Percentiles rank a stretch among this genome's conserved stretches.
Evolutionary conservation across 257 asterid species (phyloP).

Genomic region (Avicennia marina): DNA sequence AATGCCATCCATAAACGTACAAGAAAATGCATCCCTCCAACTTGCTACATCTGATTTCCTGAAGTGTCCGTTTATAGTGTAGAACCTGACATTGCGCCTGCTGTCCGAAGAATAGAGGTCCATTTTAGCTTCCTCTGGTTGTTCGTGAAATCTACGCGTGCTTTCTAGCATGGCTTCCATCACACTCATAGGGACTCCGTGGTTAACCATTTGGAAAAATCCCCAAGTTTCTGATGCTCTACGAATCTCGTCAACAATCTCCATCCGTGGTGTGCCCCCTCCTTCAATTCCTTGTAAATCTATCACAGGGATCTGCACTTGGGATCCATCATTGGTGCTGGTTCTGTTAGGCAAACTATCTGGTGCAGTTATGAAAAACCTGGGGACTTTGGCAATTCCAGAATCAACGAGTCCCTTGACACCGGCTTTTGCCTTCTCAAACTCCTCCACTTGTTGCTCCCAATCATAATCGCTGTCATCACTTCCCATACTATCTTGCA

Average conservation of each 20-base stretch:
- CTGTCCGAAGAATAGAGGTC: slow-evolving; percentile 48
- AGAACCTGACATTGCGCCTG: slow-evolving; percentile 36
- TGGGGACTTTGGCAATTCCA: slow-evolving; percentile 43
- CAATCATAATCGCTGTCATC: slow-evolving; percentile 34
- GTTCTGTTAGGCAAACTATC: slow-evolving; percentile 7
- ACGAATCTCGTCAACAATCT: slow-evolving; percentile 42
- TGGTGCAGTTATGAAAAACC: slow-evolving; percentile 41
- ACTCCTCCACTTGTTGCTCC: slow-evolving; percentile 47
- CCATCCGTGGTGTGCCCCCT: slow-evolving; percentile 15
- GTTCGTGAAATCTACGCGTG: slow-evolving; percentile 51
- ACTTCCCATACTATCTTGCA: slow-evolving; percentile 26
- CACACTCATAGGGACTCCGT: slow-evolving; percentile 51
- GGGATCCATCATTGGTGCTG: not conserved
- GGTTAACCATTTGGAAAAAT: slow-evolving; percentile 65
- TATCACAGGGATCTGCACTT: slow-evolving; percentile 38
- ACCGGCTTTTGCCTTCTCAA: slow-evolving; percentile 55
- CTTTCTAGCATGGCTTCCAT: slow-evolving; percentile 39
- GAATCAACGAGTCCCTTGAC: slow-evolving; percentile 70
- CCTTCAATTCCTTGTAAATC: slow-evolving; percentile 40
- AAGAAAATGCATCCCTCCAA: slow-evolving; percentile 70
- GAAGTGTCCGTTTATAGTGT: slow-evolving; percentile 39
- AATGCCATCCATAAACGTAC: slow-evolving; percentile 37
- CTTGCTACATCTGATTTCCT: slow-evolving; percentile 37
- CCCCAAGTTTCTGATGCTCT: slow-evolving; percentile 59
- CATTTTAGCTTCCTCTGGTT: slow-evolving; percentile 48